These are phyloP conservation scores for Diplodia sapinea DNA, from an alignment of 2,329 filamentous ascomycete species.

Conservation along the genomic window DNA sequence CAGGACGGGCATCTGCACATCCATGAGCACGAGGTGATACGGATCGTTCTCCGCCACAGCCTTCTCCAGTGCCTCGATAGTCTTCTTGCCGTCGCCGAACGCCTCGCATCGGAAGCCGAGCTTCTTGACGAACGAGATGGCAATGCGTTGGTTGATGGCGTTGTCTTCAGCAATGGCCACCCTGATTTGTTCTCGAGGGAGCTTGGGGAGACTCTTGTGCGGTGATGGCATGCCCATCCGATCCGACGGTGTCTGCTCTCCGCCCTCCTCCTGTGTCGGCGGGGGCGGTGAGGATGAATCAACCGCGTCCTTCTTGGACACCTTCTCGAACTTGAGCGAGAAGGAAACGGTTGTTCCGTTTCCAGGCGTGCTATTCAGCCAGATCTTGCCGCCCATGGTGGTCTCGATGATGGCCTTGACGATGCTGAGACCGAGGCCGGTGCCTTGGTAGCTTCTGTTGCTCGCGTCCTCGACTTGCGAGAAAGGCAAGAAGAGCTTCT, in stretches of 20 bases:
- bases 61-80: conserved; percentile 80
- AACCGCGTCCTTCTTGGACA: conserved; percentile 65
- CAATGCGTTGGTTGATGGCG: conserved; percentile 91
- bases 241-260: conserved; percentile 48
- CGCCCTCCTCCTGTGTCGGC: conserved; percentile 49
- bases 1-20: conserved; percentile 93
- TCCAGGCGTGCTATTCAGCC: conserved; percentile 76
- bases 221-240: conserved; percentile 39
- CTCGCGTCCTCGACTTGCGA: conserved; percentile 92
- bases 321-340: conserved; percentile 84
- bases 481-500: conserved; percentile 89
- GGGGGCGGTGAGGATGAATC: conserved; percentile 41
- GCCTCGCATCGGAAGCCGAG: conserved; percentile 87
- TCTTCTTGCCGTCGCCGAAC: conserved; percentile 87
- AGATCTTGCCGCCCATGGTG: conserved; percentile 86
- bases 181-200: conserved; percentile 78
- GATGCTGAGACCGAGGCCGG: conserved; percentile 87
- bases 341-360: conserved; percentile 77
- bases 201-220: conserved; percentile 70
- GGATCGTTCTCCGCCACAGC: conserved; percentile 74
- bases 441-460: conserved; percentile 88
- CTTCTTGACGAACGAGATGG: conserved; percentile 85
- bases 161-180: conserved; percentile 97
- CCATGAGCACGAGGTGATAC: conserved; percentile 89
- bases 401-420: conserved; percentile 94